Conservation (phyloP, 2,329 filamentous ascomycete genomes). For the Penicillium vulpinum region DNA sequence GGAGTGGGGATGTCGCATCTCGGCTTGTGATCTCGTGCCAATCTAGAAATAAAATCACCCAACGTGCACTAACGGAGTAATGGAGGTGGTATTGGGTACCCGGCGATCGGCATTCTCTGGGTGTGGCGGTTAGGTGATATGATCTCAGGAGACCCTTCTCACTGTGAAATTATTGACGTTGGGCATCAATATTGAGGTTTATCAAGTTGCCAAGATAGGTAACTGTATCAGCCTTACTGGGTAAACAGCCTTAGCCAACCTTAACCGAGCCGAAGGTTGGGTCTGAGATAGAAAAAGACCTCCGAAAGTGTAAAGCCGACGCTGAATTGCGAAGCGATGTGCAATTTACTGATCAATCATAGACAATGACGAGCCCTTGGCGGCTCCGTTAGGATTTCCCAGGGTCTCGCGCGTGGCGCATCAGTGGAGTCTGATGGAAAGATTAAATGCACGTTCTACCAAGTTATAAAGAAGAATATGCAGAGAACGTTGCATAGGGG, state of each 20-base stretch:
- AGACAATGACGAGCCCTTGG: constrained; percentile 5
- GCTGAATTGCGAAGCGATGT: neutral
- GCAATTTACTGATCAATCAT: constrained; percentile 5
- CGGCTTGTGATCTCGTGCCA: neutral
- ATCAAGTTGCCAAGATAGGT: neutral
- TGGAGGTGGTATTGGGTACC: neutral
- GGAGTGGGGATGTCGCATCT: neutral
- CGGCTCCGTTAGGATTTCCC: neutral
- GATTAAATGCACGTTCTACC: neutral
- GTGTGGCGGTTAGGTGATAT: neutral
- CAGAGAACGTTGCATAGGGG: neutral
- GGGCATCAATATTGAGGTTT: constrained; percentile 3
- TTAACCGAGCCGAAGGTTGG: neutral
- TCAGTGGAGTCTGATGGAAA: constrained; percentile 6
- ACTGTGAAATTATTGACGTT: neutral
- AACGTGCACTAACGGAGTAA: neutral
- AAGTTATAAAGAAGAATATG: neutral
- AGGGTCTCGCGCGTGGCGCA: constrained; percentile 3
- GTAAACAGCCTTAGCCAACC: constrained; percentile 1
- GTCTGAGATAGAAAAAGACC: neutral
- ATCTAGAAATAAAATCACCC: neutral
- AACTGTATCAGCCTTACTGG: neutral
- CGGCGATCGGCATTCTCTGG: neutral
- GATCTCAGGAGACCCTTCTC: neutral
- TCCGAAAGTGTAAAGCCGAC: neutral